Conservation (phyloP, 768 basidiomycete genomes). For the Suillus brevipes region DNA sequence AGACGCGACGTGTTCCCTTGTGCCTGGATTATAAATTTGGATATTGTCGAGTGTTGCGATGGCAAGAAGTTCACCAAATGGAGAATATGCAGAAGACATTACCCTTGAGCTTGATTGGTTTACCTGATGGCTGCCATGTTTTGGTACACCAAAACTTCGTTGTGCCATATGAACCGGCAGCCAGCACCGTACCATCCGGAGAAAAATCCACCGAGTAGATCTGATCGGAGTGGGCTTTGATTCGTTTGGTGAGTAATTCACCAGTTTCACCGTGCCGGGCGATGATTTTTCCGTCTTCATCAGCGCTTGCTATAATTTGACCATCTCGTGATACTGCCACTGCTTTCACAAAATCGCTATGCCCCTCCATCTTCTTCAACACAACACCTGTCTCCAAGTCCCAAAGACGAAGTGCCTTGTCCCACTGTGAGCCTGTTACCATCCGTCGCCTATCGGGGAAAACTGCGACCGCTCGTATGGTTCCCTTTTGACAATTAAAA, state of each 20-base stretch:
- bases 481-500: no score
- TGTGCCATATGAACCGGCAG: neutral
- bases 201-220: neutral
- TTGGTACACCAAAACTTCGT: neutral
- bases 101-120: no score
- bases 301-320: neutral
- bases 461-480: no score
- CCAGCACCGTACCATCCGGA: neutral
- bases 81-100: no score
- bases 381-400: neutral
- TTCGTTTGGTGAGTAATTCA: neutral
- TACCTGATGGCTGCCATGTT: neutral
- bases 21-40: neutral
- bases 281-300: fast-evolving
- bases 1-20: neutral
- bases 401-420: neutral
- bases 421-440: neutral
- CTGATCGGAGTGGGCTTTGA: neutral
- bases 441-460: neutral
- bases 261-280: neutral
- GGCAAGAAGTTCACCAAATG: neutral
- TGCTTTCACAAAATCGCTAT: fast-evolving
- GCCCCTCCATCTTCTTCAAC: neutral
- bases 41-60: neutral
- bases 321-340: neutral